Conservation (phyloP, 164 flowering plant species). For the Vitis rupestris region DNA sequence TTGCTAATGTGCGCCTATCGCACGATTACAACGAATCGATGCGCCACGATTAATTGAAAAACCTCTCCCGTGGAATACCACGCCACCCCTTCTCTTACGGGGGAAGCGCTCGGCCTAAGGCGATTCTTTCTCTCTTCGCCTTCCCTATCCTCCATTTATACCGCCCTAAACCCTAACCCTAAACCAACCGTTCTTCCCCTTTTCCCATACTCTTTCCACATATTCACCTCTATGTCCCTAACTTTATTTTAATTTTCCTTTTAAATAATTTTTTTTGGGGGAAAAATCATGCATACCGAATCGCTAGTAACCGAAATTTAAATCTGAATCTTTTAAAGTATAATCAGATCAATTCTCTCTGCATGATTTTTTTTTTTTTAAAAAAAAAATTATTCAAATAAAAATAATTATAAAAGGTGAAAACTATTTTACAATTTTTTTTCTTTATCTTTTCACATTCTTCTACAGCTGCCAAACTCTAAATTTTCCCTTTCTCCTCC, state of each 20-base stretch:
- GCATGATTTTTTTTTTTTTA: no score
- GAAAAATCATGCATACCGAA: no score
- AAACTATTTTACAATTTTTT: no score
- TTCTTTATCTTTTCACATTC: no score
- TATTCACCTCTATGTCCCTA: background rate
- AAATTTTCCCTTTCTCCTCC: no score
- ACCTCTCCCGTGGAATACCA: conserved; percentile 77
- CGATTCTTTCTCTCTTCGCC: conserved; percentile 4
- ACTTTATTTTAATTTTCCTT: background rate
- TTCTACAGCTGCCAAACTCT: no score
- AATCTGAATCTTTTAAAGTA: no score
- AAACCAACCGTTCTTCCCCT: background rate
- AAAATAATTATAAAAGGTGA: no score
- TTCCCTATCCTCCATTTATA: background rate
- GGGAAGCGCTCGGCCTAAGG: conserved; percentile 75
- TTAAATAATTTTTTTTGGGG: no score
- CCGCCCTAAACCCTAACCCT: background rate
- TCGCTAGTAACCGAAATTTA: no score
- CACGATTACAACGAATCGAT: conserved; percentile 27
- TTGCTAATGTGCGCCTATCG: conserved; percentile 47
- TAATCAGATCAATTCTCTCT: no score
- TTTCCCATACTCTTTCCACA: background rate
- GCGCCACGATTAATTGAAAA: conserved; percentile 44
- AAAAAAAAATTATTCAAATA: no score
- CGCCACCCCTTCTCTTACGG: conserved; percentile 53